Evolutionary conservation across 2,329 filamentous ascomycete species (phyloP).

Genomic region (Clonostachys rosea): DNA sequence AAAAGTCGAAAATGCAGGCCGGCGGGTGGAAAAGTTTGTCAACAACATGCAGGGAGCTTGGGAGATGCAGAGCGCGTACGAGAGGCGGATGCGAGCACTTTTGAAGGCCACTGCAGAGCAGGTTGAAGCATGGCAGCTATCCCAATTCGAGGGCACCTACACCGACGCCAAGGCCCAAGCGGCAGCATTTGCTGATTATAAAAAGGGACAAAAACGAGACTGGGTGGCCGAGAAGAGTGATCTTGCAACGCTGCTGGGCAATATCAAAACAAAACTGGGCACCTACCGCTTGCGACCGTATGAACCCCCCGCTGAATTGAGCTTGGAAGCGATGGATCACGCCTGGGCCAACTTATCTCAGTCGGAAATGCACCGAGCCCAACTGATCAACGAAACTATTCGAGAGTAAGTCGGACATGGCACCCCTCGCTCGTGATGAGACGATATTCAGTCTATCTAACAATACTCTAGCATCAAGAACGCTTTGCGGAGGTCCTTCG

Average conservation of each 20-base stretch:
- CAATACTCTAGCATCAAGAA: constrained; percentile 74
- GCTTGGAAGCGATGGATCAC: constrained; percentile 74
- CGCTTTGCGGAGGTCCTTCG: constrained; percentile 83
- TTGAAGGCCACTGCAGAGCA: constrained; percentile 71
- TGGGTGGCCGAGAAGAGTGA: constrained; percentile 99
- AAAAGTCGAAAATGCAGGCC: constrained; percentile 93
- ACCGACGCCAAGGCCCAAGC: constrained; percentile 86
- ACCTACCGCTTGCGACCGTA: constrained; percentile 92
- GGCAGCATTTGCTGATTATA: constrained; percentile 79
- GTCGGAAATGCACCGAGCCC: constrained; percentile 82
- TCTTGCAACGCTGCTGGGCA: constrained; percentile 84
- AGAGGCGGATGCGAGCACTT: constrained; percentile 82
- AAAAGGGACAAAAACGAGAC: constrained; percentile 81
- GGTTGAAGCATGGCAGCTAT: constrained; percentile 69
- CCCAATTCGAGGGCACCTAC: constrained; percentile 88
- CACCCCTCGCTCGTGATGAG: not conserved
- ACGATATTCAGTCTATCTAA: constrained; percentile 16
- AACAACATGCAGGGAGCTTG: constrained; percentile 98
- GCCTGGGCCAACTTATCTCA: constrained; percentile 79
- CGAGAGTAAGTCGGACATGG: constrained; percentile 62
- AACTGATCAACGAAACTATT: constrained; percentile 96
- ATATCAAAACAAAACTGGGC: constrained; percentile 97
- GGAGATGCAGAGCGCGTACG: constrained; percentile 98
- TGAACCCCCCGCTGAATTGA: constrained; percentile 79
- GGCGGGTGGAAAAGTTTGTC: constrained; percentile 96